Percentiles rank a stretch among this genome's conserved stretches.
These are phyloP conservation scores for Solanum bulbocastanum DNA, from an alignment of 257 asterid genomes.

Conservation along the genomic window DNA sequence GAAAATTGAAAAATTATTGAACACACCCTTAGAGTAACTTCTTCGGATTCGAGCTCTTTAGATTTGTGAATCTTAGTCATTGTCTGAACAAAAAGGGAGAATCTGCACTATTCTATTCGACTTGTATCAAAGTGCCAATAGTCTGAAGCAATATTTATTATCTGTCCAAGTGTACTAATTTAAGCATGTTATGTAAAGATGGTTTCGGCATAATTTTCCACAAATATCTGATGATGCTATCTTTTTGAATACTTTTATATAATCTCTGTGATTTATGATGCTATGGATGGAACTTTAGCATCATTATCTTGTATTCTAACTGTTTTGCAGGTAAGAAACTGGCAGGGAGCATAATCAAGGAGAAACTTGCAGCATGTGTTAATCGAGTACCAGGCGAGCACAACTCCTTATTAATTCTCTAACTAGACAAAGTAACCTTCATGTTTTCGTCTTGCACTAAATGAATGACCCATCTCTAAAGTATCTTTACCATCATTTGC, in stretches of 20 bases:
- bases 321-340: slow-evolving; percentile 59
- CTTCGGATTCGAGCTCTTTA: neutral
- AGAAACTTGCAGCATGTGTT: slow-evolving; percentile 91
- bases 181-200: neutral
- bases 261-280: neutral
- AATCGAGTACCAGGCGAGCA: slow-evolving; percentile 72
- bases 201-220: neutral
- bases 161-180: neutral
- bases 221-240: neutral
- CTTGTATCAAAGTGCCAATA: neutral
- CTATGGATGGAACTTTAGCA: neutral
- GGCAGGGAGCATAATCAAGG: slow-evolving; percentile 87
- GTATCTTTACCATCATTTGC: neutral
- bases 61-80: neutral
- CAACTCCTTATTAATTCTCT: neutral
- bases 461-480: neutral
- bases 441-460: neutral
- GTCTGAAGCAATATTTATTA: neutral
- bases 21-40: neutral
- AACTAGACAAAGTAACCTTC: neutral
- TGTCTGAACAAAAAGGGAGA: neutral
- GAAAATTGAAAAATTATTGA: too few relatives aligned
- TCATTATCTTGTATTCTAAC: neutral
- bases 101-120: neutral
- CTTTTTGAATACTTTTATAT: neutral